Percentiles rank a stretch among this genome's conserved stretches.
These are phyloP conservation scores for Fraxinus platypoda DNA, from an alignment of 305 asterid species.

Conservation along the genomic window DNA sequence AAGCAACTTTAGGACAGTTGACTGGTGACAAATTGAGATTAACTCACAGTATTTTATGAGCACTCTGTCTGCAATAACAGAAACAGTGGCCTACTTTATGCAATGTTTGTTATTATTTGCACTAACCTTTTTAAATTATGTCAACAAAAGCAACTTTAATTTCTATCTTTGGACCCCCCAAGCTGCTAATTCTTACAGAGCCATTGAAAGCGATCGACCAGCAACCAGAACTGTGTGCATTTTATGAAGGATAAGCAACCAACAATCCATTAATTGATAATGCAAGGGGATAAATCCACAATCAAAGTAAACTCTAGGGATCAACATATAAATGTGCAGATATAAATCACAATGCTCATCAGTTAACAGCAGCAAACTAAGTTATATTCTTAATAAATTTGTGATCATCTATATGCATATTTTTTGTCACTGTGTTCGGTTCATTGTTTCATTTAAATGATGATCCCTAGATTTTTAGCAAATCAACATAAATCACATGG, in stretches of 20 bases:
- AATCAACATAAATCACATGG: neutral
- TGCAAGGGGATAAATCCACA: slow-evolving; percentile 11
- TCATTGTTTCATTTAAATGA: neutral
- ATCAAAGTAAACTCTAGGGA: neutral
- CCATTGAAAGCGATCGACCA: neutral
- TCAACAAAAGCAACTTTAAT: slow-evolving; percentile 17
- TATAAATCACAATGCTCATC: neutral
- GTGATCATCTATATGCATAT: neutral
- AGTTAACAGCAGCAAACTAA: neutral
- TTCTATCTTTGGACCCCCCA: slow-evolving; percentile 19
- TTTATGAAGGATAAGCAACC: neutral
- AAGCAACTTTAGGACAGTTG: slow-evolving; percentile 43
- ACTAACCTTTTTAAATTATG: slow-evolving; percentile 15
- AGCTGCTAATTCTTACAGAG: neutral
- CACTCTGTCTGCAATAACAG: slow-evolving; percentile 24
- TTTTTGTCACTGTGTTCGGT: neutral
- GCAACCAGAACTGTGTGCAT: neutral
- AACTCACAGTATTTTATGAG: slow-evolving; percentile 15
- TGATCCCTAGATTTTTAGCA: neutral
- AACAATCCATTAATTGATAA: neutral
- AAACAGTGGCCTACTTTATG: slow-evolving; percentile 15
- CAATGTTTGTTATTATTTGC: slow-evolving; percentile 15
- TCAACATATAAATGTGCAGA: neutral
- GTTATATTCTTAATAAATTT: neutral
- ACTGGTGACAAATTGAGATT: slow-evolving; percentile 31